Evolutionary conservation across 192 early-diverging fungal genomes (phyloP), one percentile per base, ranked within the genome.

Genomic region (Endogone sp.): DNA sequence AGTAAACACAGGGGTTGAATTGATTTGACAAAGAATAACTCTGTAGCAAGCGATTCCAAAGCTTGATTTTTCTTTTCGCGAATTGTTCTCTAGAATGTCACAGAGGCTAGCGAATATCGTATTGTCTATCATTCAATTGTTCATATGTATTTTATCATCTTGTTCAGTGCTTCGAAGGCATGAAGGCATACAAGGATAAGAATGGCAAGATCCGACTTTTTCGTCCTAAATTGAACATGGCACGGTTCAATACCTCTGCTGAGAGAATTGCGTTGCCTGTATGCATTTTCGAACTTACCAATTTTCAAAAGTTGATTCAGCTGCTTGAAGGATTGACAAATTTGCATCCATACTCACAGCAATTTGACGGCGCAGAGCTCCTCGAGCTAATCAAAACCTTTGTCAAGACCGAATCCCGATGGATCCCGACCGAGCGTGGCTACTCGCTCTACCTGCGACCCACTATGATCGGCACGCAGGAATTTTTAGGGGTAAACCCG

Each of bases 191-290:
- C 84, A 94, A 94, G 73, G 93, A 95, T 69, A 89, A 90, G 67
- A 64, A 91, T 2, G 93, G 93, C 26, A 88, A 88, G 63, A 91
- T 95, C 66, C 87, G 96, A 60, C 78, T 98, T 62, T 98, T 98
- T 87, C 88, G 96, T n/a, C 96, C 96, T 4, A 92, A 98, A 54
- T 93, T 93, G 93, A 98, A 98, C 88, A 98, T 98, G 95, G 83
- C 82, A 75, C 89, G 96, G 62, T 84, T 98, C 74, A 88, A 87
- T 72, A 79, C 67, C 29, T 93, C 92, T 61, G 91, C 91, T 27
- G 77, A 84, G 56, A 88, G 96, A 60, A 83, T 98, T 68, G 81
- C 92, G 56, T 83, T 98, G 66, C 96, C 96, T 2, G 85, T 87
- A 82, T n/a, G n/a, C n/a, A n/a, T n/a, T n/a, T n/a, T n/a, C n/a